These are phyloP conservation scores for Xylaria castorea DNA, from an alignment of 495 filamentous ascomycete species.

Conservation along the genomic window DNA sequence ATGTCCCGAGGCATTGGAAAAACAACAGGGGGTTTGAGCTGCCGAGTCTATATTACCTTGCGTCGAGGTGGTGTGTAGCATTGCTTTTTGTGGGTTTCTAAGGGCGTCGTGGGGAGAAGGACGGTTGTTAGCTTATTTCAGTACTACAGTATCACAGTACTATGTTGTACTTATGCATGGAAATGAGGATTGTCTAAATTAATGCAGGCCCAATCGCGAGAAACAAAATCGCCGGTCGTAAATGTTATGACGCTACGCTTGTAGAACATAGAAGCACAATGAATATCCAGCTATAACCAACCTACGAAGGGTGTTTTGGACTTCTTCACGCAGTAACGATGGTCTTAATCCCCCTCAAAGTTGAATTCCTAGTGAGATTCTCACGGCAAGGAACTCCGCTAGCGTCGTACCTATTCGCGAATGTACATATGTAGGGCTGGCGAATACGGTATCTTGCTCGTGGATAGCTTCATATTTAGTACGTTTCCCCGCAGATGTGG, in stretches of 20 bases:
- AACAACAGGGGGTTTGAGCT: neutral
- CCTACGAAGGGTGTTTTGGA: neutral
- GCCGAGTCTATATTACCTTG: neutral
- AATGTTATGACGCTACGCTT: neutral
- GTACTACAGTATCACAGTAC: neutral
- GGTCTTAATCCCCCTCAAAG: neutral
- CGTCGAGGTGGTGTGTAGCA: neutral
- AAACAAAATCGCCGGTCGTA: neutral
- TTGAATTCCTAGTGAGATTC: neutral
- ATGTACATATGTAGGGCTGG: neutral
- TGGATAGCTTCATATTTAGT: neutral
- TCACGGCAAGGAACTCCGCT: neutral
- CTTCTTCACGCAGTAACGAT: neutral
- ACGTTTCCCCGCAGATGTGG: neutral
- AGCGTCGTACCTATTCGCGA: neutral
- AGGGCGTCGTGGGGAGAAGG: constrained; percentile 17
- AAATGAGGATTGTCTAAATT: neutral
- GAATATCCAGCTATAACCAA: neutral
- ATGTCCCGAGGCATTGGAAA: constrained; percentile 10
- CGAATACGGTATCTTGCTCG: neutral
- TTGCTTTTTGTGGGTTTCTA: neutral
- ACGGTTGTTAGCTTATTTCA: neutral
- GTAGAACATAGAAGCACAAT: neutral
- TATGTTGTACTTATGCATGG: neutral
- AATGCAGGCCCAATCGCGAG: neutral